Evolutionary conservation across 345 rosid species (phyloP).

Genomic region (Crucihimalaya himalaica): DNA sequence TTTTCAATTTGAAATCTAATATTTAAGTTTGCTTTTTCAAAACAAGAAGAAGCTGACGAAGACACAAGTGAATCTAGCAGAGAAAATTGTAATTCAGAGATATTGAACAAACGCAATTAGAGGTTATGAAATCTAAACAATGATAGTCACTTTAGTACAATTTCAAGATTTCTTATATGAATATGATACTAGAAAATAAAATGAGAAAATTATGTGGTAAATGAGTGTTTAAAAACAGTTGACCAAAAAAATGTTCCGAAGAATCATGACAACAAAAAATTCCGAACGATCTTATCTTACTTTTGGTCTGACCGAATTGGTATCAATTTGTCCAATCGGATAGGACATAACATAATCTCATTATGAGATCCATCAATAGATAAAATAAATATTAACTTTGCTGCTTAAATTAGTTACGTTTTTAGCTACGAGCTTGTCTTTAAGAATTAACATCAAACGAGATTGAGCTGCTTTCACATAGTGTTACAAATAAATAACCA

Average conservation of each 20-base stretch:
- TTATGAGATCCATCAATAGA: conserved; percentile 18
- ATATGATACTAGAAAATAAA: neutral
- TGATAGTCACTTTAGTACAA: neutral
- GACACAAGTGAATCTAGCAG: conserved; percentile 23
- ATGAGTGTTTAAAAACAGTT: neutral
- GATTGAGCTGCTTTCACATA: neutral
- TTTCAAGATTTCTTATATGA: neutral
- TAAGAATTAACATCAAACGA: neutral
- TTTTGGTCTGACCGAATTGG: conserved; percentile 17
- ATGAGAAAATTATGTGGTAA: neutral
- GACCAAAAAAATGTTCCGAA: conserved; percentile 11
- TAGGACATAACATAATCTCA: conserved; percentile 6
- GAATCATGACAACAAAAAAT: neutral
- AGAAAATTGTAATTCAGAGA: conserved; percentile 4
- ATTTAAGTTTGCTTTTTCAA: conserved; percentile 3
- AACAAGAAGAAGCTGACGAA: conserved; percentile 35
- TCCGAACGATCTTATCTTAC: conserved; percentile 20
- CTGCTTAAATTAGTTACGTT: neutral
- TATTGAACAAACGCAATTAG: neutral
- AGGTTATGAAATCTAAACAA: neutral
- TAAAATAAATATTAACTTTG: conserved; percentile 4
- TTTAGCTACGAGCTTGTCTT: neutral
- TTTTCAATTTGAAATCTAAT: conserved; percentile 10
- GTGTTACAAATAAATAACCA: neutral
- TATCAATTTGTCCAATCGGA: conserved; percentile 12